Percentiles rank a stretch among this genome's conserved stretches.
phyloP scores from a whole-genome alignment of 495 filamentous ascomycete species.

The Annulohypoxylon maeteangense region DNA sequence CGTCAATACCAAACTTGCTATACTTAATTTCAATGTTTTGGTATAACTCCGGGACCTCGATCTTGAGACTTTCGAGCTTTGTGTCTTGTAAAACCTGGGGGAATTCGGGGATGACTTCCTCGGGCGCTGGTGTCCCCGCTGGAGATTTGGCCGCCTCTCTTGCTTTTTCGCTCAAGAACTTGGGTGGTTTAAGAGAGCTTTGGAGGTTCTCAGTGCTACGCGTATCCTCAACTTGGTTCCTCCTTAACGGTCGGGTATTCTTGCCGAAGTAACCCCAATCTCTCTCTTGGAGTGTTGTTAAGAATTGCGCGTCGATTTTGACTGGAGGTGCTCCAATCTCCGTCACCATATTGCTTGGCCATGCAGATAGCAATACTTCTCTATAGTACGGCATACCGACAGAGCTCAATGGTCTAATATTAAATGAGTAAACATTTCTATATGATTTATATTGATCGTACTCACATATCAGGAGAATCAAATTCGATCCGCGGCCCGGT shows the following conservation, averaged over 20 bases:
- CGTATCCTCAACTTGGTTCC: constrained; percentile 87
- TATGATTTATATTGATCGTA: constrained; percentile 17
- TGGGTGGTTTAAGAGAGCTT: constrained; percentile 71
- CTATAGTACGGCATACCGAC: constrained; percentile 95
- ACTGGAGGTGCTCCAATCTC: constrained; percentile 84
- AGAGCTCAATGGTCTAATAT: constrained; percentile 75
- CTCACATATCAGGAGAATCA: constrained; percentile 70
- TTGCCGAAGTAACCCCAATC: constrained; percentile 79
- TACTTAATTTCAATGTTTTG: constrained; percentile 95
- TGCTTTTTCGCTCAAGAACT: constrained; percentile 93
- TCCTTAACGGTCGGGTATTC: constrained; percentile 75
- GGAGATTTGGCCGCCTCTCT: constrained; percentile 69
- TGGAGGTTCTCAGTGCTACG: constrained; percentile 66
- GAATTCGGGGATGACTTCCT: constrained; percentile 66
- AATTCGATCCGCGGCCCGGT: constrained; percentile 42
- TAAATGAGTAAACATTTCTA: constrained; percentile 41
- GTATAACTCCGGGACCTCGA: constrained; percentile 85
- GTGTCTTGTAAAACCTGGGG: constrained; percentile 59
- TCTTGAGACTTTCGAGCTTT: constrained; percentile 70
- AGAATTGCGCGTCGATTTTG: constrained; percentile 76
- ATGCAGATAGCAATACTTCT: constrained; percentile 85
- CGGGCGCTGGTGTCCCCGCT: constrained; percentile 64
- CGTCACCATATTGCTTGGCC: constrained; percentile 84
- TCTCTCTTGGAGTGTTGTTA: constrained; percentile 71
- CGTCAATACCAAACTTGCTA: constrained; percentile 95